Evolutionary conservation across 2,329 filamentous ascomycete species (phyloP).

Genomic region (Aaosphaeria arxii): DNA sequence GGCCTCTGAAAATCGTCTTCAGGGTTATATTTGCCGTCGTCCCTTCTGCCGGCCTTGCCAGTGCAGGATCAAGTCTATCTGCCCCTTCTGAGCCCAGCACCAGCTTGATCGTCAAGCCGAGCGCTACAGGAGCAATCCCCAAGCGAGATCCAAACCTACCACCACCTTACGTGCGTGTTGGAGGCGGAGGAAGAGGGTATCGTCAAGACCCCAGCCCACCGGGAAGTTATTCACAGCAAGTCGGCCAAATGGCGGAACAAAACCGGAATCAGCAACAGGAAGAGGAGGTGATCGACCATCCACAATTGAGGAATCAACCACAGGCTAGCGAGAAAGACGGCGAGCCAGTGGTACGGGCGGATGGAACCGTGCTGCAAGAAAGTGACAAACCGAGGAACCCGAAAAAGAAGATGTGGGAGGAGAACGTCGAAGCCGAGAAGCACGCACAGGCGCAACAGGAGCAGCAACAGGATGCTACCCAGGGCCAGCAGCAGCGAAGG

Average conservation of each 20-base stretch:
- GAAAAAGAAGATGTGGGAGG: slow-evolving; percentile 63
- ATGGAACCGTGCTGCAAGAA: slow-evolving; percentile 45
- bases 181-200: slow-evolving; percentile 50
- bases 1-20: slow-evolving; percentile 70
- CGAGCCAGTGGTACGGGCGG: slow-evolving; percentile 38
- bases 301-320: slow-evolving; percentile 14
- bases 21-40: slow-evolving; percentile 57
- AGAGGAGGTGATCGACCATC: slow-evolving; percentile 5
- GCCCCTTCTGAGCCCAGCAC: slow-evolving; percentile 18
- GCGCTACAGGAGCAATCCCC: slow-evolving; percentile 38
- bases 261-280: slow-evolving; percentile 19
- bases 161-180: slow-evolving; percentile 40
- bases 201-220: slow-evolving; percentile 38
- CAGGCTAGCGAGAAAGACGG: slow-evolving; percentile 23
- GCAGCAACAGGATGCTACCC: slow-evolving; percentile 1
- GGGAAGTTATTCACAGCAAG: slow-evolving; percentile 37
- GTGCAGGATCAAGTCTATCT: slow-evolving; percentile 14
- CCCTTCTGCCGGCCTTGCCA: slow-evolving; percentile 46
- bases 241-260: slow-evolving; percentile 44
- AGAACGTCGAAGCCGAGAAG: slow-evolving; percentile 35
- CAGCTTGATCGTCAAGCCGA: slow-evolving; percentile 44
- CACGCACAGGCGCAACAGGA: slow-evolving; percentile 20
- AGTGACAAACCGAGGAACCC: slow-evolving; percentile 48
- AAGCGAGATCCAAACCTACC: slow-evolving; percentile 25
- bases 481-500: too few species aligned